Percentiles rank a stretch among this genome's conserved stretches.
Evolutionary conservation across 768 basidiomycete species (phyloP).

Genomic region (Boletus rufocinnamomeus): DNA sequence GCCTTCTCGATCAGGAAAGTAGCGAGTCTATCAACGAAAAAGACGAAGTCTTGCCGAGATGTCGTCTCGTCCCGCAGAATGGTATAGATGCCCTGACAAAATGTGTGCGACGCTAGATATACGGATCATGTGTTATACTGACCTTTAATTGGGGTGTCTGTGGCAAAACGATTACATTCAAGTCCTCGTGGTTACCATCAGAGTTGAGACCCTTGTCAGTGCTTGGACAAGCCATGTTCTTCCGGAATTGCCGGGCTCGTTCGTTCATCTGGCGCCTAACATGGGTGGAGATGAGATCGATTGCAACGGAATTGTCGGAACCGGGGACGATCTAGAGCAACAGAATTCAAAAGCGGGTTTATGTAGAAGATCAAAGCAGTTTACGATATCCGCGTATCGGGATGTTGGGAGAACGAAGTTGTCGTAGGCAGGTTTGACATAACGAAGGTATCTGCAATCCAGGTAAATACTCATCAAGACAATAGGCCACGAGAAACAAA

Average conservation of each 20-base stretch:
- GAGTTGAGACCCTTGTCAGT: constrained; percentile 37
- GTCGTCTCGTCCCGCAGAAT: constrained; percentile 76
- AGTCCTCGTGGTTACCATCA: constrained; percentile 44
- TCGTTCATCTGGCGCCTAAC: constrained; percentile 82
- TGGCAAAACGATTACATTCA: constrained; percentile 65
- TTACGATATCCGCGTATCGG: constrained; percentile 85
- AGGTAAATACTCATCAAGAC: constrained; percentile 1
- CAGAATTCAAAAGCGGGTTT: not conserved
- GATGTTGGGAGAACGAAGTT: constrained; percentile 90
- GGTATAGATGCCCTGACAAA: constrained; percentile 81
- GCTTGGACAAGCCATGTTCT: constrained; percentile 62
- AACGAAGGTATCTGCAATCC: constrained; percentile 77
- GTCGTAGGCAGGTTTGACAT: constrained; percentile 94
- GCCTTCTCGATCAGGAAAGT: constrained; percentile 85
- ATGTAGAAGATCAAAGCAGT: constrained; percentile 3
- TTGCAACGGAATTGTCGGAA: constrained; percentile 83
- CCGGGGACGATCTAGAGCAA: constrained; percentile 90
- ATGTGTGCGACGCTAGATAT: not conserved
- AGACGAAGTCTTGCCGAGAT: constrained; percentile 83
- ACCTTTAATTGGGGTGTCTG: constrained; percentile 84
- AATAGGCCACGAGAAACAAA: constrained; percentile 34
- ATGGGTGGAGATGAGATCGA: constrained; percentile 92
- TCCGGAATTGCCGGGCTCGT: constrained; percentile 71
- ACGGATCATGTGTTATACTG: constrained; percentile 10
- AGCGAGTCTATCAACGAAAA: constrained; percentile 86